phyloP scores from a whole-genome alignment of 768 basidiomycete species.

The Kwoniella dendrophila region DNA sequence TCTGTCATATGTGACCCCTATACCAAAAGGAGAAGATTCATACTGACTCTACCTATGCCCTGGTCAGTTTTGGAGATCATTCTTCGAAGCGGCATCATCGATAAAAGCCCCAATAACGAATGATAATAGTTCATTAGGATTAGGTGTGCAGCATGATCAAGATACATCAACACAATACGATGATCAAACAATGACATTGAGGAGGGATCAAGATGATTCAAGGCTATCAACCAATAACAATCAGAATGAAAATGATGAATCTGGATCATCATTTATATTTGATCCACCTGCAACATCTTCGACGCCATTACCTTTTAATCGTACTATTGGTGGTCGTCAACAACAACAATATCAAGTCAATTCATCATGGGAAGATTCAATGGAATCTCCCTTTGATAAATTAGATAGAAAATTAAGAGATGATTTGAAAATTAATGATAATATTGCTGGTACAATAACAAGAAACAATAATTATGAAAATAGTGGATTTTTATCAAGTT shows the following conservation, averaged over 20 bases:
- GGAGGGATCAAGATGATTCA: slow-evolving; percentile 22
- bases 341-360: slow-evolving; percentile 13
- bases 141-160: slow-evolving; percentile 26
- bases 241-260: slow-evolving; percentile 59
- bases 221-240: background rate
- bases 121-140: slow-evolving; percentile 56
- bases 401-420: slow-evolving; percentile 56
- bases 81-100: slow-evolving; percentile 92
- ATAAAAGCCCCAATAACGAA: slow-evolving; percentile 76
- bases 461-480: slow-evolving; percentile 1
- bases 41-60: background rate
- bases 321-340: too few species aligned
- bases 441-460: too few species aligned
- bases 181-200: slow-evolving; percentile 24
- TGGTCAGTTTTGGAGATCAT: slow-evolving; percentile 88
- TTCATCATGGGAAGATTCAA: slow-evolving; percentile 65
- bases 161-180: slow-evolving; percentile 28
- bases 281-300: slow-evolving; percentile 68
- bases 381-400: slow-evolving; percentile 73
- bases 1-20: too few species aligned
- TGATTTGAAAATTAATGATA: slow-evolving; percentile 38
- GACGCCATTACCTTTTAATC: slow-evolving; percentile 65
- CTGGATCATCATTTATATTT: slow-evolving; percentile 71
- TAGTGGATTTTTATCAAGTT: background rate
- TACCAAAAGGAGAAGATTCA: too few species aligned